Conservation (phyloP, 2,329 filamentous ascomycete species). For the Phialophora expanda region DNA sequence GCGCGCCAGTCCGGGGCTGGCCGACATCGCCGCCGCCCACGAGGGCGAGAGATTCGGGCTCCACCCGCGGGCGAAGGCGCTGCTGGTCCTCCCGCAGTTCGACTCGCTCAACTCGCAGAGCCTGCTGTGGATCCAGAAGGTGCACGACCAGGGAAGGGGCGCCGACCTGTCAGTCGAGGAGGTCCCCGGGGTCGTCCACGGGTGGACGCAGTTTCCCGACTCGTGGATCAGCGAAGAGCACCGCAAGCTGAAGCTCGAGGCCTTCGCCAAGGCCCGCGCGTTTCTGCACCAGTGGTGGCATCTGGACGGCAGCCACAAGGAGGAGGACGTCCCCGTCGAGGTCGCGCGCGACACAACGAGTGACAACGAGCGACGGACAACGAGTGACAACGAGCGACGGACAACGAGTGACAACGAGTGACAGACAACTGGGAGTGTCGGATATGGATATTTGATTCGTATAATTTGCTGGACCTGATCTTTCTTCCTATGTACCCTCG, state of each 20-base stretch:
- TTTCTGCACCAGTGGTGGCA: conserved; percentile 29
- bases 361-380: too few species aligned
- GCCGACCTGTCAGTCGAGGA: conserved; percentile 34
- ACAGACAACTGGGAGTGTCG: too few species aligned
- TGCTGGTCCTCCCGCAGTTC: conserved; percentile 38
- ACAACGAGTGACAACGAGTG: too few species aligned
- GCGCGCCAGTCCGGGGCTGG: conserved; percentile 37
- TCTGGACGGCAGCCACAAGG: neutral
- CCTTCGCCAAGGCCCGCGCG: conserved; percentile 27
- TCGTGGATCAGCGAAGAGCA: conserved; percentile 35
- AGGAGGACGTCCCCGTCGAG: conserved; percentile 12
- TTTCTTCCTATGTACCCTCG: too few species aligned
- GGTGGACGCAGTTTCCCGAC: conserved; percentile 41
- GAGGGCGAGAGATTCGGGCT: conserved; percentile 26
- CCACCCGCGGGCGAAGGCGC: conserved; percentile 36
- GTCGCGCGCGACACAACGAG: neutral
- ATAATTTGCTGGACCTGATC: too few species aligned
- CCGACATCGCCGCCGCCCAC: conserved; percentile 21
- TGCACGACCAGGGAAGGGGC: conserved; percentile 33
- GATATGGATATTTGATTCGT: too few species aligned
- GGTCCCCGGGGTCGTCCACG: conserved; percentile 37
- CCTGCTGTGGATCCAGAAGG: conserved; percentile 37
- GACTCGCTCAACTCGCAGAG: conserved; percentile 37
- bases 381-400: too few species aligned
- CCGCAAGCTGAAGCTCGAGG: conserved; percentile 25